Base-by-base conservation (phyloP, 129 eudicot species). In the Deinandra increscens region DNA sequence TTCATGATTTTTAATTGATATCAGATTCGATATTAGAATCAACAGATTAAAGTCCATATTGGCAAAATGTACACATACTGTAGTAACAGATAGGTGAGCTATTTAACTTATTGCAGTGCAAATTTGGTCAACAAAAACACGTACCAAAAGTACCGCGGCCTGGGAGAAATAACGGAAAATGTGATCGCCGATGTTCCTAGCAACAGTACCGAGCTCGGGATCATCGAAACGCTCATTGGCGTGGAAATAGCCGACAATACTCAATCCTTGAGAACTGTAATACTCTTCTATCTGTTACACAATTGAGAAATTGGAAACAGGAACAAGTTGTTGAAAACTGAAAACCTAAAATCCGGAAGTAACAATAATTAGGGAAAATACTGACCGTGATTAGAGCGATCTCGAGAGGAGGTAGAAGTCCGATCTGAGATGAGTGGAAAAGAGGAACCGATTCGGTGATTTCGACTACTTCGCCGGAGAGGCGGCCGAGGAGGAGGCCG, bases 141-240 rank as follows among this genome's bases (percentile, higher is more conserved):
- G 18, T 80, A 93, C 99, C 99, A 87, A 60, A 15, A 93, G 92
- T 48, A 89, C 67, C 9, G 90, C 90, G 14, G 95, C 87, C 71
- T 87, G 92, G 13, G 97, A 95, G 17, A 89, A 79, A 79, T 89
- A 87, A 59, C 86, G 88, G 44, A 73, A 78, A 13, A 93, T 79
- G 61, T 93, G 99, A 85, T 93, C 99, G 9, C 88, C 97, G 41
- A 89, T 85, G 71, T 93, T 89, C 81, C 83, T 93, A 1, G 99
- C 97, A 49, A 83, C 90, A 39, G 53, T 60, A 41, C 86, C 80
- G 4, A 93, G 92, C 82, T 93, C 99, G 13, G 55, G 43, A 69
- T 89, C 99, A 81, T 89, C 88, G 74, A 83, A 89, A 45, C 95
- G 87, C 83, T 93, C 97, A n/a, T 93, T 93, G 17, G 95, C 99